Evolutionary conservation across 169 alveolate species (phyloP), one percentile per base, ranked within the genome.

Genomic region (Plasmodium fragile): DNA sequence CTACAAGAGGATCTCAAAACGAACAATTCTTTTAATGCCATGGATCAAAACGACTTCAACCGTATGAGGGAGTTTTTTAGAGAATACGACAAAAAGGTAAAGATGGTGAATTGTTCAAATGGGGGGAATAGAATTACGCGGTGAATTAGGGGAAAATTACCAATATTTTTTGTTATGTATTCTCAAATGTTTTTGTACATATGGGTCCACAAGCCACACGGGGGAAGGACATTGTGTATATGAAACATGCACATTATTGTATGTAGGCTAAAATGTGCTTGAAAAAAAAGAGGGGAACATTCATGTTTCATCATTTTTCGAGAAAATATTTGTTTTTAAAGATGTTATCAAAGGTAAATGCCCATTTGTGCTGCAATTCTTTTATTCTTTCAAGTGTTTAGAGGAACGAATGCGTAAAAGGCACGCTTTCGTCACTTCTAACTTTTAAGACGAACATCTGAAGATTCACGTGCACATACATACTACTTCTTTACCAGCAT

Each of bases 31-130:
- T 73, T 85, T 75, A 85, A 85, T 75, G 80, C 78, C 70, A 85
- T 85, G 93, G 85, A 85, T 53, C 78, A 73, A 52, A 43, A 28
- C 45, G 93, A 77, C 41, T 85, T 85, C 45, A 73, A 85, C 69
- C 73, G 22, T 8, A 85, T 85, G 93, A 72, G 83, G 59, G 93
- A 85, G 28, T 85, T 85, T 53, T 85, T 85, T 53, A 85, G 85
- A 75, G 93, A 85, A 75, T 85, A 73, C 30, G 93, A 85, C 72
- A 85, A 49, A 75, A 85, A 75, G n/a, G 34, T 52, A 4, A 53
- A 73, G 10, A 85, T 52, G 52, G 16, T 36, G 45, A 85, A 52
- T 52, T 59, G 45, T 52, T 85, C 22, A 85, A 28, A 65, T 4
- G 71, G 49, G 71, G 13, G 43, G 72, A 82, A 8, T 45, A 53